Evolutionary conservation across 1,139 yeast species (phyloP).

Genomic region (Kodamaea arcana): DNA sequence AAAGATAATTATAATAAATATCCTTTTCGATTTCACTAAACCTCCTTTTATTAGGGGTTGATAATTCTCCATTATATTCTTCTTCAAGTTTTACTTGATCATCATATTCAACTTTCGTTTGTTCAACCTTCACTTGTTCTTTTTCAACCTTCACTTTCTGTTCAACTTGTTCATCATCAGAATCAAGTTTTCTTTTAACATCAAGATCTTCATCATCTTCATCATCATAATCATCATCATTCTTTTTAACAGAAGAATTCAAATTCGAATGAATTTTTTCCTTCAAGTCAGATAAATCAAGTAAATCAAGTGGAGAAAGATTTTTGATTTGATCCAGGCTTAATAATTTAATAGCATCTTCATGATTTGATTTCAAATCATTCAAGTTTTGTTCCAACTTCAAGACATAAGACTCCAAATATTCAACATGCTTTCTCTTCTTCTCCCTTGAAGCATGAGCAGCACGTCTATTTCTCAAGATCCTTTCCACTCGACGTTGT

Average conservation of each 20-base stretch:
- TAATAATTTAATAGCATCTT: conserved; percentile 13
- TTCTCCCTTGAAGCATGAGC: conserved; percentile 97
- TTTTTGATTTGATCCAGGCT: conserved; percentile 13
- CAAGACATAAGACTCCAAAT: conserved; percentile 63
- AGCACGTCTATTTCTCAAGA: conserved; percentile 89
- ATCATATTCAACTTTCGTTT: conserved; percentile 9
- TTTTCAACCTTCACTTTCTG: background rate
- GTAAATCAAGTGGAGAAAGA: conserved; percentile 15
- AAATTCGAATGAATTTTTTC: conserved; percentile 31
- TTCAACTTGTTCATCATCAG: conserved; percentile 9
- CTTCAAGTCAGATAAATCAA: conserved; percentile 30
- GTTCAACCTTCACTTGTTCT: background rate
- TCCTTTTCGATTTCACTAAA: conserved; percentile 6
- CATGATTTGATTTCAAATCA: conserved; percentile 22
- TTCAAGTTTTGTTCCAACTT: conserved; percentile 42
- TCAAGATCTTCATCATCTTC: conserved; percentile 15
- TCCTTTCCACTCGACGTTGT: conserved; percentile 89
- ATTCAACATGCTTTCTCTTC: conserved; percentile 89
- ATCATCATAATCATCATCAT: conserved; percentile 14
- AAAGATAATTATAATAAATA: conserved; percentile 35
- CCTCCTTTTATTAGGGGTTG: conserved; percentile 7
- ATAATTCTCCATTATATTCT: background rate
- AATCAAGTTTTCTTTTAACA: conserved; percentile 6
- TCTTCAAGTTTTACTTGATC: background rate
- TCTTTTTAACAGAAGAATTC: conserved; percentile 13